phyloP scores from a whole-genome alignment of 768 basidiomycete genomes.

The Phaffia australis region DNA sequence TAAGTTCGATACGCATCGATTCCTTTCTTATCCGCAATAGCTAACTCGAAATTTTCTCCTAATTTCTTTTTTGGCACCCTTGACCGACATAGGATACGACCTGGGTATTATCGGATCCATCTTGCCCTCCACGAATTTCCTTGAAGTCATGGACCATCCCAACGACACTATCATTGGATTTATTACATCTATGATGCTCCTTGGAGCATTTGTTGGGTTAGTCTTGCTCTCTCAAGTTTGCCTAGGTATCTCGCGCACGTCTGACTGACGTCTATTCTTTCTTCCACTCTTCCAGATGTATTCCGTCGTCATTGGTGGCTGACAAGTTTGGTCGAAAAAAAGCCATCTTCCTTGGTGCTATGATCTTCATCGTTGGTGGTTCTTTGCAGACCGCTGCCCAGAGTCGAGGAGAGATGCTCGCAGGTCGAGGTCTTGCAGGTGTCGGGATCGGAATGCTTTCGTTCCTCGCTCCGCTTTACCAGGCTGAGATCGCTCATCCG shows the following conservation, averaged over 20 bases:
- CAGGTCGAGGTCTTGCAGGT: conserved; percentile 48
- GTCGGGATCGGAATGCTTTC: conserved; percentile 39
- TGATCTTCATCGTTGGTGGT: conserved; percentile 28
- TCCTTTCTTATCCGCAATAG: too few species aligned
- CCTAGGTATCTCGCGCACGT: too few species aligned
- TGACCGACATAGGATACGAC: conserved; percentile 23
- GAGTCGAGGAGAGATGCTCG: conserved; percentile 46
- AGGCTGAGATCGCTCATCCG: conserved; percentile 43
- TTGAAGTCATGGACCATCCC: conserved; percentile 22
- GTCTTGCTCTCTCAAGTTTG: too few species aligned
- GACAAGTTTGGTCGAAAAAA: conserved; percentile 25
- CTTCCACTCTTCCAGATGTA: too few species aligned
- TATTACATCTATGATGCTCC: conserved; percentile 33
- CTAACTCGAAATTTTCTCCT: too few species aligned
- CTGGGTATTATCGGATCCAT: conserved; percentile 36
- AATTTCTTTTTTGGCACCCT: too few species aligned
- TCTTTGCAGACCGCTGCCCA: conserved; percentile 34
- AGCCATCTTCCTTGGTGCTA: conserved; percentile 26
- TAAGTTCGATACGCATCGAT: background rate
- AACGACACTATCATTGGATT: conserved; percentile 32
- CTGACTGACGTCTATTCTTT: too few species aligned
- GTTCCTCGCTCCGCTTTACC: conserved; percentile 48
- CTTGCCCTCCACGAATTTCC: conserved; percentile 32
- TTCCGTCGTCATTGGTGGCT: conserved; percentile 22
- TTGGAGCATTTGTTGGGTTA: conserved; percentile 27